These are phyloP conservation scores for Pythium guiyangense DNA, from an alignment of 352 stramenopile genomes.

Conservation along the genomic window DNA sequence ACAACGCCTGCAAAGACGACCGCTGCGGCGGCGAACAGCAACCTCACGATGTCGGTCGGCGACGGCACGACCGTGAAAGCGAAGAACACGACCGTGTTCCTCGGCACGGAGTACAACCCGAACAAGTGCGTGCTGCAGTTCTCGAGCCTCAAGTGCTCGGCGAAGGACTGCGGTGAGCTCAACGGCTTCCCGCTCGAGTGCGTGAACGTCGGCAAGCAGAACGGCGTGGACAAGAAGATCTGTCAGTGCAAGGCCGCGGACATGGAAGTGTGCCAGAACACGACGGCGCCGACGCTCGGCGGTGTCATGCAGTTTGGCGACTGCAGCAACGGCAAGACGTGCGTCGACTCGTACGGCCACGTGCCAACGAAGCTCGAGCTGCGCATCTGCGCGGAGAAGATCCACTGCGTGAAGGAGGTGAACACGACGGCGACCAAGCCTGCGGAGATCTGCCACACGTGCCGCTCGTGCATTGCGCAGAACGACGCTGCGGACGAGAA, in stretches of 20 bases:
- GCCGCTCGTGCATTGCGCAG: slow-evolving; percentile 73
- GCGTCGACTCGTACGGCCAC: slow-evolving; percentile 66
- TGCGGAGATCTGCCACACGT: slow-evolving; percentile 75
- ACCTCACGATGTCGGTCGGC: slow-evolving; percentile 51
- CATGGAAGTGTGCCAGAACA: slow-evolving; percentile 44
- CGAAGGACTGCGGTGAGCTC: slow-evolving; percentile 48
- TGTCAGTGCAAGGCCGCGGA: slow-evolving; percentile 51
- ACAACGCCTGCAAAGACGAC: background rate
- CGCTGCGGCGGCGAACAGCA: slow-evolving; percentile 7
- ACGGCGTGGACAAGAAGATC: slow-evolving; percentile 63
- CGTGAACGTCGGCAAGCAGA: slow-evolving; percentile 47
- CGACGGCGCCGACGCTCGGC: slow-evolving; percentile 27
- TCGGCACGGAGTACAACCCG: slow-evolving; percentile 69
- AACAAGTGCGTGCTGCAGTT: slow-evolving; percentile 67
- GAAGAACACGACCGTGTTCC: slow-evolving; percentile 46
- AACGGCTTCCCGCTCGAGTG: slow-evolving; percentile 73
- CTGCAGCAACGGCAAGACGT: slow-evolving; percentile 42
- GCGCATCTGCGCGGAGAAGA: slow-evolving; percentile 59
- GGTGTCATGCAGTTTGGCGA: slow-evolving; percentile 58
- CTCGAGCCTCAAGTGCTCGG: slow-evolving; percentile 47
- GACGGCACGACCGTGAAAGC: slow-evolving; percentile 55
- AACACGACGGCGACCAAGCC: slow-evolving; percentile 58
- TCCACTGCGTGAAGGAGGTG: slow-evolving; percentile 68
- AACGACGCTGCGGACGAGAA: slow-evolving; percentile 56
- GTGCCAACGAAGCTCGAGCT: slow-evolving; percentile 36